Base-by-base conservation (phyloP, 75 land plant species). In the Selaginella moellendorffii region DNA sequence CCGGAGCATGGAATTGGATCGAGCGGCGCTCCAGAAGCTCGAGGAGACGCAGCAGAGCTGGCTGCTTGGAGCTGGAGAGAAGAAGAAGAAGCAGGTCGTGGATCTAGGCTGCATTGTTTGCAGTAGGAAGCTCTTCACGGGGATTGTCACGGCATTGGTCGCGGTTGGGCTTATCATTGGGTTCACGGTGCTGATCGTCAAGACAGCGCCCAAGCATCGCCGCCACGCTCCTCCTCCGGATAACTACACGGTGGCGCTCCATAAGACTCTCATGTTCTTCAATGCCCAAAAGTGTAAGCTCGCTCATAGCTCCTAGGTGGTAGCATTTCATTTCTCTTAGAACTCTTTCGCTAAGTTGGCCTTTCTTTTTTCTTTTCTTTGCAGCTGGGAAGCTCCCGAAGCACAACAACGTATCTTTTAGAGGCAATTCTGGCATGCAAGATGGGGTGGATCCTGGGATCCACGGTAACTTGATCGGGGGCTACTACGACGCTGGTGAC, bases 301-400 rank as follows among this genome's bases (percentile, higher is more conserved):
- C 59, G 2, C 24, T 56, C 59, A 10, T 46, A 18, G 18, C 51
- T 18, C 18, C 51, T 46, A 46, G 18, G 18, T 46, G 51, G 18
- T 46, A 46, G 10, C 10, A 46, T 46, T 46, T 46, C 51, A 10
- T 46, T 10, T 10, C 14, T 46, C 51, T 46, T 10, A 46, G 10
- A 46, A 46, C 51, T 10, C 18, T 46, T 18, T 46, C 14, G 18
- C 51, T 46, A 46, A 46, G 51, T 46, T 46, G 51, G 10, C 51
- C 18, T 46, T 18, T 46, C 51, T 46, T 46, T 46, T 46, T 56
- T 8, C n/a, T 9, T 56, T 2, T 21, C 2, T 56, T 8, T 73
- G 76, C 77, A 90, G 97, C 97, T n/a, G 97, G 97, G 10, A 71
- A 52, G 21, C 61, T 91, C 59, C 85, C 88, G 2, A 82, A 77